These are phyloP conservation scores for Barbatosphaeria neglecta DNA, from an alignment of 495 filamentous ascomycete genomes.

Conservation along the genomic window DNA sequence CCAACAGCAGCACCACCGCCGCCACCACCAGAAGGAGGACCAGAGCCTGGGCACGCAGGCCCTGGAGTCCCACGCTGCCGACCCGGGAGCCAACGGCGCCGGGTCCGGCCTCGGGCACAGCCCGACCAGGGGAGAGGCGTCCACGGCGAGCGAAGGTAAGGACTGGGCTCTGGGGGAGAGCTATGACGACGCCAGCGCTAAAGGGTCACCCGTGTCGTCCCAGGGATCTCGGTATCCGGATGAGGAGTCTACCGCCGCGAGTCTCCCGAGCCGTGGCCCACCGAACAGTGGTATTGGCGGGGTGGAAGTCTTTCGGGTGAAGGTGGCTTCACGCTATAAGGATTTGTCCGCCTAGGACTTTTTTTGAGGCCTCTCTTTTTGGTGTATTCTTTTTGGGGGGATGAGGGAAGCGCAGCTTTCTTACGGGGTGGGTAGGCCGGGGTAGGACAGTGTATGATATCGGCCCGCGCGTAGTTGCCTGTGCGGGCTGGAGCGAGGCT, in stretches of 20 bases:
- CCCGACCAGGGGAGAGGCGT: background rate
- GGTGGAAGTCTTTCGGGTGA: background rate
- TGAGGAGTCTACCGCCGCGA: background rate
- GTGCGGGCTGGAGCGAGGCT: too few relatives aligned
- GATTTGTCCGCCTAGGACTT: background rate
- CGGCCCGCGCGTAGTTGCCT: too few relatives aligned
- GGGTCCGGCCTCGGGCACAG: background rate
- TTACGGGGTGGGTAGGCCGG: too few relatives aligned
- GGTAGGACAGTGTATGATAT: too few relatives aligned
- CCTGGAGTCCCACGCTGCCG: conserved; percentile 2
- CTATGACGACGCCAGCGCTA: background rate
- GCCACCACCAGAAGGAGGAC: conserved; percentile 17
- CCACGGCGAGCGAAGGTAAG: background rate
- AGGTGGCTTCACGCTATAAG: background rate
- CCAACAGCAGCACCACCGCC: background rate
- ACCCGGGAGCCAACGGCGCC: background rate
- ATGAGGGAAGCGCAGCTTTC: too few relatives aligned
- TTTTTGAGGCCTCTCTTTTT: too few relatives aligned
- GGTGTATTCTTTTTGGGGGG: too few relatives aligned
- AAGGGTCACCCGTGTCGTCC: background rate
- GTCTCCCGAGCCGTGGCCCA: background rate
- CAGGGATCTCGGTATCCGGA: background rate
- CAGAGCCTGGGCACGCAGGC: conserved; percentile 7
- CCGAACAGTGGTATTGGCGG: background rate
- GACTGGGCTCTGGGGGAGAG: background rate